Evolutionary conservation across 192 early-diverging fungal species (phyloP).

Genomic region (Linnemannia hyalina): DNA sequence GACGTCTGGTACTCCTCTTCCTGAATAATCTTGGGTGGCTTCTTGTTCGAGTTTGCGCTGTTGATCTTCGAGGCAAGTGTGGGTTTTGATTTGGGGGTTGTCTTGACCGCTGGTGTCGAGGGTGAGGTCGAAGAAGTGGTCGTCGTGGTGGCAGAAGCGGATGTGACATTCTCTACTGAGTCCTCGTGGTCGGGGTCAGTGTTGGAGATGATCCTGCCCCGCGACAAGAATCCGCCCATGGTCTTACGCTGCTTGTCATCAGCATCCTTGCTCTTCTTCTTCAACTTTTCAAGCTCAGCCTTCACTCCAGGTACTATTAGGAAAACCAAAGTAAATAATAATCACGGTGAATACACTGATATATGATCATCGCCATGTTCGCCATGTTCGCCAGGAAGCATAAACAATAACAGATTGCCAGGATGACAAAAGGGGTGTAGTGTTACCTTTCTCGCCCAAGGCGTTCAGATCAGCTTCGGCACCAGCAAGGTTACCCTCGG

Average conservation of each 20-base stretch:
- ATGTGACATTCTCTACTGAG: not conserved
- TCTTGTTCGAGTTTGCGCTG: conserved; percentile 9
- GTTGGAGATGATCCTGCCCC: conserved; percentile 47
- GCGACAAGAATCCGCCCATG: conserved; percentile 56
- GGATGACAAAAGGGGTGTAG: not conserved
- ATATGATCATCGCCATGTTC: not conserved
- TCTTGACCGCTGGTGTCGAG: conserved; percentile 8
- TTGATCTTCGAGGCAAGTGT: conserved; percentile 32
- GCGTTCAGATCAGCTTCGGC: conserved; percentile 53
- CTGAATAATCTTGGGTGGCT: conserved; percentile 22
- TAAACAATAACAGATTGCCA: not conserved
- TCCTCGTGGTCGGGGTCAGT: conserved; percentile 35
- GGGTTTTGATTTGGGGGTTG: conserved; percentile 37
- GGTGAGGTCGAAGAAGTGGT: not conserved
- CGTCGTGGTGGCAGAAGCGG: not conserved
- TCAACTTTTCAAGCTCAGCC: conserved; percentile 47
- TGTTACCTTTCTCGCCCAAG: conserved; percentile 49
- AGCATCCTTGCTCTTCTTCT: conserved; percentile 50
- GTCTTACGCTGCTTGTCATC: conserved; percentile 57
- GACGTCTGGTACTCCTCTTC: conserved; percentile 39
- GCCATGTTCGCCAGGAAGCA: not conserved
- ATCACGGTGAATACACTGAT: not conserved
- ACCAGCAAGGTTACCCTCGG: conserved; percentile 54
- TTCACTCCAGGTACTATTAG: conserved; percentile 54
- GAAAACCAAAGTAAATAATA: not conserved